Base-by-base conservation (phyloP, 2,329 filamentous ascomycete genomes). In the Nothophoma quercina region DNA sequence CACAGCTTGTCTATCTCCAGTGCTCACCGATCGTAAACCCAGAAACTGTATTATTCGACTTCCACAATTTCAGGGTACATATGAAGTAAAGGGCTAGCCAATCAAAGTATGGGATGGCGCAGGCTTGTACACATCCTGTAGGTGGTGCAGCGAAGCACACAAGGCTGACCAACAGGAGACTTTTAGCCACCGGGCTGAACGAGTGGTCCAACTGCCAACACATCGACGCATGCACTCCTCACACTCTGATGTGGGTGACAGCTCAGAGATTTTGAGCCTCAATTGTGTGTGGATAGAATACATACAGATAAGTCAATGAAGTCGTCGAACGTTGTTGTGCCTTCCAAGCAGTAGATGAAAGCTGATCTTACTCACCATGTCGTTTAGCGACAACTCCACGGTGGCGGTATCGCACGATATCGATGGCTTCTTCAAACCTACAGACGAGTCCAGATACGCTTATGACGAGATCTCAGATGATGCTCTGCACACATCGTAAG, bases 151-250 rank as follows among this genome's bases (percentile, higher is more conserved):
- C 23, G 21, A 35, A 55, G 38, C 33, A 41, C 42, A 43, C 46
- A 50, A 62, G 59, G 60, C 62, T 67, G 62, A 51, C 62, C 60
- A 69, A 67, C 58, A 43, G 55, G 33, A 55, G 35, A 25, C 26
- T 41, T 15, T 42, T 18, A 28, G 43, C 10, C 29, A 60, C 55
- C 51, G 67, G 63, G 66, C 66, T 67, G 66, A 61, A 55, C 23
- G 48, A 35, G 18, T 47, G 28, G 47, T 50, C 42, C 44, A 45
- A 58, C 38, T 62, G 64, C 52, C 64, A 67, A 35, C 64, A 60
- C 63, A 69, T 48, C 50, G 21, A 49, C 19, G 29, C 38, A 63
- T 66, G 56, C 61, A 64, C 48, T 47, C 57, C 52, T 56, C 56
- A 47, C 51, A 39, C 22, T 21, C 12, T 34, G 36, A 21, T 35